Conservation (phyloP, 352 stramenopile genomes). For the Globisporangium paddicum region DNA sequence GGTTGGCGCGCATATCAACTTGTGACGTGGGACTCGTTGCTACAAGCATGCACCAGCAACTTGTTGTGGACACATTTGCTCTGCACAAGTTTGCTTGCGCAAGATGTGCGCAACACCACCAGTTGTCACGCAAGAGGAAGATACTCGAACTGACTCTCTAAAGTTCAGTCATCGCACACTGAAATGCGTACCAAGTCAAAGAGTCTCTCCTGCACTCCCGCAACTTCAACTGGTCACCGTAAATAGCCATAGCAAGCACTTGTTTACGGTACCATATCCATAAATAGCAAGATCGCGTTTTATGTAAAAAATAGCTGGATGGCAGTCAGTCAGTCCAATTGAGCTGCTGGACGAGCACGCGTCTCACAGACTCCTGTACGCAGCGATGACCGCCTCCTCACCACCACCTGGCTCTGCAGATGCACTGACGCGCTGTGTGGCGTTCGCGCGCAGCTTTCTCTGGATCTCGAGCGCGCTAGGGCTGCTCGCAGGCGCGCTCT, state of each 20-base stretch:
- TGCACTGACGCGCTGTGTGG: background rate
- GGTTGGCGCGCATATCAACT: no score
- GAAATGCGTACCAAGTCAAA: background rate
- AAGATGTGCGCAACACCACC: background rate
- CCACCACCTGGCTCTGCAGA: background rate
- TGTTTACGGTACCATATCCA: background rate
- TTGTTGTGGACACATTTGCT: background rate
- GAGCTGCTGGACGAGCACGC: background rate
- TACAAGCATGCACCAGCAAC: no score
- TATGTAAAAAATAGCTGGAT: background rate
- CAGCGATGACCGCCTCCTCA: background rate
- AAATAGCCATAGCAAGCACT: no score
- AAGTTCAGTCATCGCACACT: background rate
- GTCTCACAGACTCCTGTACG: background rate
- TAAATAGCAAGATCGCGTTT: background rate
- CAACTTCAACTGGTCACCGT: background rate
- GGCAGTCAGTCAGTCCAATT: background rate
- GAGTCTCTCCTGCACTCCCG: background rate
- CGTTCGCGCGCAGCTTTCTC: background rate
- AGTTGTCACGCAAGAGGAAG: background rate
- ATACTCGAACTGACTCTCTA: background rate
- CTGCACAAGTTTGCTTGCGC: background rate
- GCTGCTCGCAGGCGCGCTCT: background rate
- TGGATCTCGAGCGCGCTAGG: constrained; percentile 2
- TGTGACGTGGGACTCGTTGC: no score